Percentiles rank a stretch among this genome's conserved stretches.
Conservation (phyloP, 1,139 yeast species). For the Taphrina confusa region DNA sequence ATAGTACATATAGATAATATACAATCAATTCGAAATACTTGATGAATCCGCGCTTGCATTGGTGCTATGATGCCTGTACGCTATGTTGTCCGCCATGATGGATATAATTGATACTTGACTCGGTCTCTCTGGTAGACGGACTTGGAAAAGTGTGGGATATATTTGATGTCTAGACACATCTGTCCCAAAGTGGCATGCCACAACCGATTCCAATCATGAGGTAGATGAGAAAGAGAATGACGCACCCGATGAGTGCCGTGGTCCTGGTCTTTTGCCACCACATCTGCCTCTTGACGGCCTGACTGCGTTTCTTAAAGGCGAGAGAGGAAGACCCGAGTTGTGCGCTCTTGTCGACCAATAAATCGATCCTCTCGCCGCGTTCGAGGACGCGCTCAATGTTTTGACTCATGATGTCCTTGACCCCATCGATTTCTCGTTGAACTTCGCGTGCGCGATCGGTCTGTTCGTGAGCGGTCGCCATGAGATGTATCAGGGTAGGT, state of each 20-base stretch:
- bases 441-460: slow-evolving; percentile 41
- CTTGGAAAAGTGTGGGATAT: too few species aligned
- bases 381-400: slow-evolving; percentile 57
- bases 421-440: slow-evolving; percentile 48
- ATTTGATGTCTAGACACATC: slow-evolving; percentile 24
- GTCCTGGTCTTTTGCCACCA: slow-evolving; percentile 63
- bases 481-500: slow-evolving; percentile 33
- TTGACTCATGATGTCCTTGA: slow-evolving; percentile 48
- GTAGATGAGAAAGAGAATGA: slow-evolving; percentile 18
- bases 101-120: too few species aligned
- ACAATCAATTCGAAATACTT: neutral
- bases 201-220: slow-evolving; percentile 29
- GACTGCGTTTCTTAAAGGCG: slow-evolving; percentile 73
- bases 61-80: too few species aligned
- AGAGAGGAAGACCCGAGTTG: slow-evolving; percentile 67
- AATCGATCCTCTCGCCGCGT: slow-evolving; percentile 76
- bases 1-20: neutral
- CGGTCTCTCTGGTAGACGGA: too few species aligned
- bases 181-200: slow-evolving; percentile 25
- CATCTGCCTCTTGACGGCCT: slow-evolving; percentile 61
- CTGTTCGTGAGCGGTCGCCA: neutral
- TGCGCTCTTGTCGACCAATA: slow-evolving; percentile 79
- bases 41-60: too few species aligned
- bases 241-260: slow-evolving; percentile 26
- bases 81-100: too few species aligned